Base-by-base conservation (phyloP, 1,139 yeast species). In the Candida pseudoviswanathii region DNA sequence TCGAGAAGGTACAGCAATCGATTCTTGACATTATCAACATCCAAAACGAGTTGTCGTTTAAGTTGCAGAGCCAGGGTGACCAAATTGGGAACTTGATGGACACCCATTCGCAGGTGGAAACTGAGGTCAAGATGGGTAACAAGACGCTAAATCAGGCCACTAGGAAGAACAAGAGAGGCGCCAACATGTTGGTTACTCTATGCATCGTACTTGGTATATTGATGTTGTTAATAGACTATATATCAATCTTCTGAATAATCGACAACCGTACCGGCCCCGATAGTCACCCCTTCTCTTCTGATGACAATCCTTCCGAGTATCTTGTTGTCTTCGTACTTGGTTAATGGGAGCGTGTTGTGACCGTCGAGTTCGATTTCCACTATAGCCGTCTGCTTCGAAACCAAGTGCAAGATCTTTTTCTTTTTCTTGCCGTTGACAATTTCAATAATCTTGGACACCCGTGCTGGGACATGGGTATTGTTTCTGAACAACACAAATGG, bases 401-500 rank as follows among this genome's bases (percentile, higher is more conserved):
- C 80, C 54, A 92, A 69, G 66, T 90, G 97, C 61, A 82, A 81
- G 39, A 85, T 80, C 62, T 78, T 84, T 67, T 82, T 70, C 54
- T 66, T 72, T 43, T 55, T 58, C 43, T 56, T 59, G 31, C 60
- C 55, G 41, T 59, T 58, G 30, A 60, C 77, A 16, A 84, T 65
- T 10, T 81, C 75, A 4, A 84, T 58, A 44, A 92, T 78, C 56
- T 80, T 81, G 36, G 77, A 62, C 30, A 92, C 71, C 58, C 86
- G 81, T 3, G 92, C 94, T 3, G 96, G 91, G 38, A 83, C 82
- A 51, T 87, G 87, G 43, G 85, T 78, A 51, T 90, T 86, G 55
- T 96, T 96, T 57, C 96, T 80, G 68, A 92, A 92, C 47, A 91
- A 66, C 40, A 92, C 82, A 57, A 94, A 79, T 44, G 95, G 89